Evolutionary conservation across 2,329 filamentous ascomycete genomes (phyloP), one percentile per base, ranked within the genome.

Genomic region (Colletotrichum siamense): DNA sequence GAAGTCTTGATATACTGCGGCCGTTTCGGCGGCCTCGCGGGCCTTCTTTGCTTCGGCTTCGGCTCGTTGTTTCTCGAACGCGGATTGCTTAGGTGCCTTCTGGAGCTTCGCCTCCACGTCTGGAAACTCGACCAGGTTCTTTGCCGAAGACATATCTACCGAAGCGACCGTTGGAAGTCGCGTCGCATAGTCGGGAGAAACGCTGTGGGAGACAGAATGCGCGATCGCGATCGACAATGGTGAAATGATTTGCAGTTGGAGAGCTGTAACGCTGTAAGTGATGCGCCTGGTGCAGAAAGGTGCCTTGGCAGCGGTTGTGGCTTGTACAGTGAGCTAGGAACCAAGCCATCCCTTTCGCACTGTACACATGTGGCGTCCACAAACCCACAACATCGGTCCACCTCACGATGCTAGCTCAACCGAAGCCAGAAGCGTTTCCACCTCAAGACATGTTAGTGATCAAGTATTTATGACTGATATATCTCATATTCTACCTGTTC

Each of bases 31-130:
- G 81, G 94, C 94, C 84, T 98, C 96, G 79, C 95, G 91, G 79
- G 92, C 90, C 75, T 95, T 93, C 86, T 98, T 98, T 28, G 95
- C 95, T 87, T 98, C 95, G 73, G 95, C 95, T 83, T 98, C 95
- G 76, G 95, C 95, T 84, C 95, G 95, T 84, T 98, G 95, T 80
- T 94, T 93, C 86, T 98, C 96, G 83, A 98, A 98, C 30, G 94
- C 90, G 24, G 95, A 98, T 82, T 97, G 95, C 85, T 96, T 97
- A 77, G 93, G 90, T 0, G 95, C 92, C 65, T 95, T 95, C 72
- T 94, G 92, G 67, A 97, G 92, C 85, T 98, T 98, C 68, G 93
- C 91, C 73, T 94, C 91, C 75, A 95, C 89, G 81, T 95, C 92
- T 16, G 95, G 93, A 81, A 96, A 96, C 75, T 89, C 86, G 81